A percentile compares a stretch with the other conserved stretches of the same genome.
Conservation (phyloP, 805 yeast genomes). For the Yueomyces sp. region DNA sequence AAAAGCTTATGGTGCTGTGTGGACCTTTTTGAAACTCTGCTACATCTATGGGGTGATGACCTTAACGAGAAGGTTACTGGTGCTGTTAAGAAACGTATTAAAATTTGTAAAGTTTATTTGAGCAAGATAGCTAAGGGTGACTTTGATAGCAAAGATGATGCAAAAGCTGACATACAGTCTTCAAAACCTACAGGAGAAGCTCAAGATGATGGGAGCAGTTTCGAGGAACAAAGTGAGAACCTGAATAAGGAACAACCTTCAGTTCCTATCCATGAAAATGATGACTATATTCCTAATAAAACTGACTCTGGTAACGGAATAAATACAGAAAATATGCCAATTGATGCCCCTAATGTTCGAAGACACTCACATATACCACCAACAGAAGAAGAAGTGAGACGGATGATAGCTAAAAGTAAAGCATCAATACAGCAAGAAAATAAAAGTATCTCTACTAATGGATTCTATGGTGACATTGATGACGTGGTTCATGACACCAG, state of each 20-base stretch:
- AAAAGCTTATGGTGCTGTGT: conserved; percentile 23
- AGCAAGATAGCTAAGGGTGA: conserved; percentile 16
- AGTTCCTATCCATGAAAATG: neutral
- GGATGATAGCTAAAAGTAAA: neutral
- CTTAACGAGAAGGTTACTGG: conserved; percentile 3
- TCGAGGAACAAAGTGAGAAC: neutral
- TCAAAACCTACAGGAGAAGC: neutral
- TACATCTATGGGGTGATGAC: conserved; percentile 14
- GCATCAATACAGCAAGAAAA: neutral
- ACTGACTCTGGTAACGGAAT: neutral
- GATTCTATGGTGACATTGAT: neutral
- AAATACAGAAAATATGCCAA: neutral
- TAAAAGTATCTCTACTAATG: too few species aligned
- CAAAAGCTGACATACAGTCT: conserved; percentile 1
- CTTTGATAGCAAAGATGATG: conserved; percentile 2
- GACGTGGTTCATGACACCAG: neutral
- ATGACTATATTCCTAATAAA: neutral
- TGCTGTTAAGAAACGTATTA: conserved; percentile 11
- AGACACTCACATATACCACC: neutral
- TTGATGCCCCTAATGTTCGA: neutral
- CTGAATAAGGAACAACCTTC: neutral
- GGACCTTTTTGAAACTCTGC: conserved; percentile 12
- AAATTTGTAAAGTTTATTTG: conserved; percentile 18
- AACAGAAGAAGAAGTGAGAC: conserved; percentile 1
- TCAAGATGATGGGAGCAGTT: neutral